phyloP scores from a whole-genome alignment of 2,329 filamentous ascomycete genomes.

The Curvularia eragrostidis region DNA sequence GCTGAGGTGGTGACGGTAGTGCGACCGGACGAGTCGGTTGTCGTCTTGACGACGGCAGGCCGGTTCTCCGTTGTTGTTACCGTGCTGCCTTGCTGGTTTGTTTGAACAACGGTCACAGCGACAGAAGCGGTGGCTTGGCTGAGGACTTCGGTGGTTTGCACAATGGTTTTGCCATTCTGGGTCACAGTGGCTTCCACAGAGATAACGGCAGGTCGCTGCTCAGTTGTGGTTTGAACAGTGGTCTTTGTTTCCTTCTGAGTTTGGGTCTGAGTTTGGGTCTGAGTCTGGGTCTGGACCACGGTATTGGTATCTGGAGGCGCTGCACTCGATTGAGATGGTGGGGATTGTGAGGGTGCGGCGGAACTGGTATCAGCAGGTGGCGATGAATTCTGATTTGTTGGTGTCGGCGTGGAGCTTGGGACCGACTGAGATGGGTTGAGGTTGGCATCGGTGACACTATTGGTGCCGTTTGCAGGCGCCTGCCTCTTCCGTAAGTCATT shows the following conservation, averaged over 20 bases:
- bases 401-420: conserved; percentile 10
- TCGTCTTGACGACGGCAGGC: conserved; percentile 47
- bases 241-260: conserved; percentile 13
- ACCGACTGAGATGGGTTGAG: not conserved
- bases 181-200: conserved; percentile 50
- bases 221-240: conserved; percentile 10
- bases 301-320: not conserved
- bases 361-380: conserved; percentile 11
- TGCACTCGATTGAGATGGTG: not conserved
- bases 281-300: conserved; percentile 9
- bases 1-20: conserved; percentile 46
- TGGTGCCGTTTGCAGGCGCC: conserved; percentile 37
- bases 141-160: conserved; percentile 52
- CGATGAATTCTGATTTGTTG: conserved; percentile 14
- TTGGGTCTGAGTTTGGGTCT: conserved; percentile 3
- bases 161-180: conserved; percentile 44
- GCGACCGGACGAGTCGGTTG: conserved; percentile 51
- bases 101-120: conserved; percentile 48
- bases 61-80: conserved; percentile 49
- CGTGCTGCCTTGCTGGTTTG: conserved; percentile 48
- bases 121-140: conserved; percentile 51
- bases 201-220: conserved; percentile 44
- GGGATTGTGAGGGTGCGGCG: conserved; percentile 1
- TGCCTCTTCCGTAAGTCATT: conserved; percentile 54
- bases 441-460: conserved; percentile 12